These are phyloP conservation scores for Cyberlindnera subsufficiens DNA, from an alignment of 805 yeast species.

Conservation along the genomic window DNA sequence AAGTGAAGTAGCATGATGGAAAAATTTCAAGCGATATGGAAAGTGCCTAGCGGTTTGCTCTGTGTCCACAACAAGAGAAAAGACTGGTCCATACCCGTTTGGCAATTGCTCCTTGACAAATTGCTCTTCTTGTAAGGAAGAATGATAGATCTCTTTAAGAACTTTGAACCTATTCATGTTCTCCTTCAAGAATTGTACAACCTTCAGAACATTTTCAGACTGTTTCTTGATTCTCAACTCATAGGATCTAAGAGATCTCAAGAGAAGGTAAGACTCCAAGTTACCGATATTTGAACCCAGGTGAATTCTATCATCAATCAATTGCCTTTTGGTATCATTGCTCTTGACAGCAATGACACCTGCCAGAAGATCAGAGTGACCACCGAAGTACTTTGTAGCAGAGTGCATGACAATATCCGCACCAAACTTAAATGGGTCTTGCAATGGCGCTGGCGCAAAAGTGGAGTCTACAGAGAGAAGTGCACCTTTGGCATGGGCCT, in stretches of 20 bases:
- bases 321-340: conserved; percentile 33
- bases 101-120: conserved; percentile 63
- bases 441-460: conserved; percentile 90
- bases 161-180: conserved; percentile 43
- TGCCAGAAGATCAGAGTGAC: conserved; percentile 88
- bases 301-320: conserved; percentile 58
- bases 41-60: conserved; percentile 53
- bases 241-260: conserved; percentile 77
- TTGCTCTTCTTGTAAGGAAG: conserved; percentile 68
- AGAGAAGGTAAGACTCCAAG: conserved; percentile 65
- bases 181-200: conserved; percentile 54
- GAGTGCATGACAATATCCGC: conserved; percentile 91
- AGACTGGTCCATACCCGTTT: conserved; percentile 67
- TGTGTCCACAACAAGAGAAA: conserved; percentile 50
- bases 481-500: conserved; percentile 78
- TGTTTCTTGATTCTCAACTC: conserved; percentile 69
- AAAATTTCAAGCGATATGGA: conserved; percentile 60
- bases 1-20: conserved; percentile 87
- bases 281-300: conserved; percentile 79
- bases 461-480: conserved; percentile 73
- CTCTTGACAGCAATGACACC: conserved; percentile 73
- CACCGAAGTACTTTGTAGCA: conserved; percentile 90
- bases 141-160: conserved; percentile 54
- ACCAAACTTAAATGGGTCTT: conserved; percentile 74
- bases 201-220: conserved; percentile 49